Base-by-base conservation (phyloP, 108 stramenopile species). In the Mediolabrus comicus region DNA sequence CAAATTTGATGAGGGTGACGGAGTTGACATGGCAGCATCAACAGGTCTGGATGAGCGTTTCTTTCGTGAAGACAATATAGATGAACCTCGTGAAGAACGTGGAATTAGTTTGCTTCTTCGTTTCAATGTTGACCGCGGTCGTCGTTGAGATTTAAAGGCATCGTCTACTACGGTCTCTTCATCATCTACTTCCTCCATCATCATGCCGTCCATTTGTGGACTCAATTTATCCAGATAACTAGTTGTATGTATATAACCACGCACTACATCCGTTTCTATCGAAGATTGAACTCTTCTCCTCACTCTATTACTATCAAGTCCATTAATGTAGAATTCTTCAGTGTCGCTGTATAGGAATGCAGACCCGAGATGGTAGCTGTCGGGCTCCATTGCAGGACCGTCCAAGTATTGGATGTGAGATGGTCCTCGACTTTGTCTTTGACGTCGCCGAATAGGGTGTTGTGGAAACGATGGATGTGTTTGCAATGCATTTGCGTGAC, bases 11-110 rank as follows among this genome's bases (percentile, higher is more conserved):
- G 59, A 29, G 2, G 65, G 17, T 10, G 13, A 32, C 13, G 56
- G 36, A 12, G 17, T 0, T 6, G 1, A 10, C 10, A 31, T 39
- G 16, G 29, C 31, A 29, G n/a, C 36, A 25, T 3, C 14, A 24
- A 22, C 46, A 49, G 46, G 0, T 49, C 6, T 49, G 22, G 46
- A 49, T 22, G 46, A 8, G 17, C 19, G 46, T 49, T 60, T 67
- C 19, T 65, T 36, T 61, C 63, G 39, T 39, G 73, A 61, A n/a
- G 73, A 65, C 19, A 74, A 28, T 11, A 74, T 74, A 51, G 73
- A 63, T n/a, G 73, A 39, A 17, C 59, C 32, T 22, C 30, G 39
- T 17, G 46, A 22, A 49, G 65, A 62, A 17, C 64, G 73, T 7
- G 65, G 59, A 0, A 60, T 35, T 32, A 74, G 25, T 61, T 29